Evolutionary conservation across 1,284 basidiomycete genomes (phyloP), one percentile per base, ranked within the genome.

Genomic region (Macrocystidia cucumis): DNA sequence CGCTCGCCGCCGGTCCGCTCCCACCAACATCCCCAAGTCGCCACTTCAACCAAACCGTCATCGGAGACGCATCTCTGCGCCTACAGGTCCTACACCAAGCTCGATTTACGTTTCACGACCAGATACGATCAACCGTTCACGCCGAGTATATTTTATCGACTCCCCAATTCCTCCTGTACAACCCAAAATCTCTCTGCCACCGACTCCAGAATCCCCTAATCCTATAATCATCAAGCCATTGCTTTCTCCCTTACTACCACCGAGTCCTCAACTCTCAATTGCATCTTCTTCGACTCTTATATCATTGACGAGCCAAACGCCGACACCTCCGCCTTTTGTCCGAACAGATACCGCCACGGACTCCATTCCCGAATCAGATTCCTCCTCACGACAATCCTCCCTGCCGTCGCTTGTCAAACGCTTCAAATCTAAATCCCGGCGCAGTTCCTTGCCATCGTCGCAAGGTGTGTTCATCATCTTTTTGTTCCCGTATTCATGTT

Each of bases 71-170:
- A 39, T 38, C 25, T 50, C 46, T 29, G 42, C 42, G 12, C 44
- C 45, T 19, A 27, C 40, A 24, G 32, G 45, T 31, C 35, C 49
- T 18, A 38, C 32, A 11, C 43, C 48, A 7, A 24, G 26, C 12
- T 22, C 21, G 32, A 49, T 50, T 16, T 37, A 50, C 25, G 38
- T 40, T 21, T 44, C 44, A 17, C 36, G 32, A n/a, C 40, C 41
- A 24, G 46, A 46, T 29, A 9, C 21, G 14, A 22, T 17, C 7
- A 29, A 41, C 29, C 42, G 35, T 17, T 33, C 42, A 2, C 51
- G 50, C 23, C 58, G 43, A 22, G 59, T 61, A 5, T 59, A 52
- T 43, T 62, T 59, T 34, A 44, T 44, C 21, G 55, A 60, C 34
- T 39, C 49, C 8, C 23, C 37, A 9, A 29, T 35, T 14, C 19